These are phyloP conservation scores for Aegilops umbellulata DNA, from an alignment of 176 grass and related monocot species.

Conservation along the genomic window DNA sequence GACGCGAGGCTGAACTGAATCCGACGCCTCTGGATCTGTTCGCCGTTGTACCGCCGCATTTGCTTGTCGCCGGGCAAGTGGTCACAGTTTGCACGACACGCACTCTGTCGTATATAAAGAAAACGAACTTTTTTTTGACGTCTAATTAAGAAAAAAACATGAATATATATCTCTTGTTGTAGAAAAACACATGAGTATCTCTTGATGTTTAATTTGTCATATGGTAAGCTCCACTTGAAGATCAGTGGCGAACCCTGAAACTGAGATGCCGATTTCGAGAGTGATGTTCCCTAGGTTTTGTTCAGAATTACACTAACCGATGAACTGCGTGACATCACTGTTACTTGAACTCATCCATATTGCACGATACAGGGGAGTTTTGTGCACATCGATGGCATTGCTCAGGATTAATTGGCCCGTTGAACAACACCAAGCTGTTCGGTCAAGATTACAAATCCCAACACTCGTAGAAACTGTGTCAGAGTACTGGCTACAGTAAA, in stretches of 20 bases:
- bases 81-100: neutral
- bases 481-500: neutral
- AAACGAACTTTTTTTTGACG: too few relatives aligned
- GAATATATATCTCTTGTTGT: too few relatives aligned
- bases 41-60: neutral
- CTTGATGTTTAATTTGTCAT: too few relatives aligned
- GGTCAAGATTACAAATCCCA: constrained; percentile 41
- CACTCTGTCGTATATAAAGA: neutral
- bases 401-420: constrained; percentile 15
- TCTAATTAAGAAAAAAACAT: too few relatives aligned
- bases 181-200: too few relatives aligned
- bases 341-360: neutral
- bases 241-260: neutral
- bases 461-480: neutral
- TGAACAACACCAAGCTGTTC: neutral
- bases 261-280: constrained; percentile 27
- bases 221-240: neutral
- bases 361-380: neutral
- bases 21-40: neutral
- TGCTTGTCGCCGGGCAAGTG: neutral
- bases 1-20: neutral
- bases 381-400: neutral
- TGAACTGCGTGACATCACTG: neutral
- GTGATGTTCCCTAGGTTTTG: constrained; percentile 29
- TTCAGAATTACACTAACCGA: neutral